Evolutionary conservation across 805 yeast species (phyloP), one percentile per base, ranked within the genome.

Genomic region (Komagataella kurtzmanii): DNA sequence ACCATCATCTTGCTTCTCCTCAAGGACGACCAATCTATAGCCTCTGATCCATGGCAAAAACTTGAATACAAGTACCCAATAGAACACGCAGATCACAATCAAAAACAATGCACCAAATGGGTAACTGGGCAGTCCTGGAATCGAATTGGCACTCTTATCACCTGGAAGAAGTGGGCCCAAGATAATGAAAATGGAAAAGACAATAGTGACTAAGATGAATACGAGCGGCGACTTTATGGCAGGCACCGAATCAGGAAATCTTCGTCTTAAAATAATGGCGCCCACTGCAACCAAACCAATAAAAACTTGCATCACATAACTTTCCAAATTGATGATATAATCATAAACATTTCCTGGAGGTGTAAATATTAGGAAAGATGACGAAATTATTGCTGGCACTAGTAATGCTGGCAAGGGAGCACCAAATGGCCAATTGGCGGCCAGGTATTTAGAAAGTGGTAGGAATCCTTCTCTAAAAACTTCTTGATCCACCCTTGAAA

Each of bases 271-370:
- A 8, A 83, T 67, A 47, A 81, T 74, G 0, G 83, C 59, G 0
- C 89, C 90, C 7, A 77, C 54, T 0, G 83, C 79, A 1, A 77
- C 72, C 17, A 81, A 62, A 0, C 75, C 71, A 17, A 77, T 64
- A 53, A 80, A 80, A 0, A 76, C 54, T 55, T 75, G 79, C 12
- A 64, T 63, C 12, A 79, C 79, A 52, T 75, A 77, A 19, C 80
- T 71, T 56, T 78, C 83, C 52, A 76, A 60, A 30, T 76, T 70
- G 36, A 78, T 73, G 49, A 78, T 70, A 54, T 75, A 78, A 52
- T 72, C 72, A 58, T 77, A 78, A 17, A 76, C 66, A 57, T 75
- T 77, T 1, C 75, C 79, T 7, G 70, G 67, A 1, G 70, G 59
- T 7, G 81, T 80, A 2, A 72, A 58, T 2, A 71, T 54, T 8